These are phyloP conservation scores for Cinnamomum micranthum DNA, from an alignment of 164 flowering plant species.

Conservation along the genomic window DNA sequence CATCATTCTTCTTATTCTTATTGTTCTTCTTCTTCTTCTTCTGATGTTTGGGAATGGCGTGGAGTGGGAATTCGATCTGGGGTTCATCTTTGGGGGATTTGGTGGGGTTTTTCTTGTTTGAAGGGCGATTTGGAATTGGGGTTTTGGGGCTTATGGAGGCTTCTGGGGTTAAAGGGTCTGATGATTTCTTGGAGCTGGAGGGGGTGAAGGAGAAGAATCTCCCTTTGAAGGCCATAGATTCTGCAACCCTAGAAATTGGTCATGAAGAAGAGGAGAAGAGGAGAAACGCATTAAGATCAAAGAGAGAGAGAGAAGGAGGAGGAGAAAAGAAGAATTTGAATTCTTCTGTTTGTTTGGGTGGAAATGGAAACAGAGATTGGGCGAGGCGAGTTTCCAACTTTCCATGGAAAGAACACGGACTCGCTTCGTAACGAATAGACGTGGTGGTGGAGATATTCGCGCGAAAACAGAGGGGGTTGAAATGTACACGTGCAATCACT, in stretches of 20 bases:
- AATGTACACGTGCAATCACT: too few species aligned
- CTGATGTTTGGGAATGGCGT: conserved; percentile 4
- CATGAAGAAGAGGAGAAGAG: too few species aligned
- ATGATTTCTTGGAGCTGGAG: conserved; percentile 65
- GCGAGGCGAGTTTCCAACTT: too few species aligned
- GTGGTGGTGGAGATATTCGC: too few species aligned
- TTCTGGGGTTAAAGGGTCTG: conserved; percentile 51
- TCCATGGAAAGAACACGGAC: too few species aligned
- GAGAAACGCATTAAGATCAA: too few species aligned
- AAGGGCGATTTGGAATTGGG: conserved; percentile 51
- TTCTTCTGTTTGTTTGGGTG: too few species aligned
- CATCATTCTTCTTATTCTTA: conserved; percentile 14
- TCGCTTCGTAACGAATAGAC: too few species aligned
- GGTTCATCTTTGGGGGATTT: conserved; percentile 86
- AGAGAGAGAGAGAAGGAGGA: too few species aligned
- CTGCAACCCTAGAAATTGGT: not conserved
- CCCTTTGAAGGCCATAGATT: conserved; percentile 78
- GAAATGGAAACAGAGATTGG: too few species aligned
- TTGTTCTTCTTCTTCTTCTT: conserved; percentile 44
- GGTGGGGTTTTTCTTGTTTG: conserved; percentile 3
- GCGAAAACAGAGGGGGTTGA: too few species aligned
- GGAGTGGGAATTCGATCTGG: conserved; percentile 33
- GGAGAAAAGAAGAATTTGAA: too few species aligned
- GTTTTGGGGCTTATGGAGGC: conserved; percentile 78
- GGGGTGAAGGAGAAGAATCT: conserved; percentile 87